Evolutionary conservation across 83 land plant genomes (phyloP).

Genomic region (Picea abies): DNA sequence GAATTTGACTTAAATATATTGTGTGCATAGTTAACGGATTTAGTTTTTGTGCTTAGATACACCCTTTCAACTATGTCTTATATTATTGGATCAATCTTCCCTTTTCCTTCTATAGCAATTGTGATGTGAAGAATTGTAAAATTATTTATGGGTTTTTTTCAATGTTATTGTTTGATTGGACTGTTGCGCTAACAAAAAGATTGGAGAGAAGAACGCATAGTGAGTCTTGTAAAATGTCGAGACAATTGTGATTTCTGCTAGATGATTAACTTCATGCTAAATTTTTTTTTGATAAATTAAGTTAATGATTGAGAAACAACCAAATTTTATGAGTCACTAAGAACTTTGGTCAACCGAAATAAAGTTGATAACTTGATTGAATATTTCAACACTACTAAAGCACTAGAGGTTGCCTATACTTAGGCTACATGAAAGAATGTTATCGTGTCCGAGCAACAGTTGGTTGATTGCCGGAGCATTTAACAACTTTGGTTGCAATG

Average conservation of each 20-base stretch:
- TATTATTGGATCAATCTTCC: too few relatives aligned
- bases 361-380: not conserved
- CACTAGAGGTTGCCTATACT: constrained; percentile 91
- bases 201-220: constrained; percentile 83
- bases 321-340: not conserved
- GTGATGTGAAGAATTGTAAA: too few relatives aligned
- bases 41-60: too few relatives aligned
- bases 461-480: constrained; percentile 77
- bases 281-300: not conserved
- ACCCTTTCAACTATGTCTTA: too few relatives aligned
- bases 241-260: constrained; percentile 85
- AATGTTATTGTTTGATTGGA: too few relatives aligned
- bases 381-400: constrained; percentile 87
- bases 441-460: constrained; percentile 93
- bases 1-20: too few relatives aligned
- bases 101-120: too few relatives aligned
- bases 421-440: constrained; percentile 24
- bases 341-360: not conserved
- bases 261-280: too few relatives aligned
- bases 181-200: constrained; percentile 54
- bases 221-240: constrained; percentile 88
- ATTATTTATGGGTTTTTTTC: too few relatives aligned
- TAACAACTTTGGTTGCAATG: constrained; percentile 93
- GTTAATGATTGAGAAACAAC: not conserved
- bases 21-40: too few relatives aligned